These are phyloP conservation scores for Dispira parvispora DNA, from an alignment of 192 early-diverging fungal species.

Conservation along the genomic window DNA sequence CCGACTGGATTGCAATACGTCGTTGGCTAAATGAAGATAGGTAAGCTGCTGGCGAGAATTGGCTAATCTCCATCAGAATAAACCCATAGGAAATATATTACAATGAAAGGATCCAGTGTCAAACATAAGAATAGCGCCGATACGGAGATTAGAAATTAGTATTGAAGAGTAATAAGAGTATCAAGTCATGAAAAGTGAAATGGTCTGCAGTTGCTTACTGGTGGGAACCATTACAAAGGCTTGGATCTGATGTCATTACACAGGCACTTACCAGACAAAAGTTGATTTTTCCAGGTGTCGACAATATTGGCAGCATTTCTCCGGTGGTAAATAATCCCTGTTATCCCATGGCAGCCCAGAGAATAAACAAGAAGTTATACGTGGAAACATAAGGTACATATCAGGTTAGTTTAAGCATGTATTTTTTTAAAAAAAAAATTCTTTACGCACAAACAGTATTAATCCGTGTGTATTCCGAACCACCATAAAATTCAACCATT, in stretches of 20 bases:
- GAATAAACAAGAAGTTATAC: neutral
- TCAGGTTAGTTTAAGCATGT: neutral
- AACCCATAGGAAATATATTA: neutral
- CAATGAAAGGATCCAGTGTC: neutral
- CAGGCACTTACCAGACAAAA: conserved; percentile 10
- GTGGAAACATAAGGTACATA: neutral
- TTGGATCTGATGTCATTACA: too few species aligned
- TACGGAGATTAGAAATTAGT: too few species aligned
- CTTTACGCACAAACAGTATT: neutral
- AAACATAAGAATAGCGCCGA: neutral
- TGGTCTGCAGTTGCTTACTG: too few species aligned
- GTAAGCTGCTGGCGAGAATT: conserved; percentile 7
- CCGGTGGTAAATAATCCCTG: conserved; percentile 16
- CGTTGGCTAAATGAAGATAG: conserved; percentile 15
- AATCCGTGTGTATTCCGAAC: neutral
- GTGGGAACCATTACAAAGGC: too few species aligned
- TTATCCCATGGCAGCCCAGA: neutral
- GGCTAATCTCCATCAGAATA: neutral
- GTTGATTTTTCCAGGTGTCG: conserved; percentile 12
- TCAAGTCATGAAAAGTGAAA: too few species aligned
- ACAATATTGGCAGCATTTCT: conserved; percentile 13
- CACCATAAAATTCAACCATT: neutral
- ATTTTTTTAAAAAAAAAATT: neutral
- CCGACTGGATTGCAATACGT: conserved; percentile 15
- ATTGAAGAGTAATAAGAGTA: too few species aligned